Conservation (phyloP, 2,329 filamentous ascomycete species). For the Colletotrichum sp. region DNA sequence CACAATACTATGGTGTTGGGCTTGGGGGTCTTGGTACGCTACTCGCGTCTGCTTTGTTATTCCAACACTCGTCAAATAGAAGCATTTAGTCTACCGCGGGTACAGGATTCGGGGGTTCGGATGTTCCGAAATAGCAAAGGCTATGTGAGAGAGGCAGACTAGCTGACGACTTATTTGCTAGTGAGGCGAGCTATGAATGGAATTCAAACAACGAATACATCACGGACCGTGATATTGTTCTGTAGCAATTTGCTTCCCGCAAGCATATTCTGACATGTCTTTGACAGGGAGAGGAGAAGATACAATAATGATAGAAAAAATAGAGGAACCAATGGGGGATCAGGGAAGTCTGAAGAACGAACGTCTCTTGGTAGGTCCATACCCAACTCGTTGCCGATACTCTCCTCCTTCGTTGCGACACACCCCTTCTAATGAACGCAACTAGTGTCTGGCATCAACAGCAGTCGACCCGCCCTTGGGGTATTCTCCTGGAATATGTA, state of each 20-base stretch:
- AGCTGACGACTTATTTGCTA: neutral
- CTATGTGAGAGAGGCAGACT: neutral
- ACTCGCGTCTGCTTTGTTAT: neutral
- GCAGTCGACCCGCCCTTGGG: slow-evolving; percentile 40
- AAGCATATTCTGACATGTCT: neutral
- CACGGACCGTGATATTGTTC: neutral
- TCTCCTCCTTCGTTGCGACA: neutral
- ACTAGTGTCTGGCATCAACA: neutral
- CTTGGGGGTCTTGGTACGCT: slow-evolving; percentile 22
- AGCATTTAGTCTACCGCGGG: neutral
- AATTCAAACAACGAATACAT: neutral
- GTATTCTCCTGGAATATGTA: slow-evolving; percentile 74
- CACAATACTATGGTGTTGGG: slow-evolving; percentile 45
- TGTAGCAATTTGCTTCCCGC: neutral
- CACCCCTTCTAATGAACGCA: neutral
- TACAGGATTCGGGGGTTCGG: neutral
- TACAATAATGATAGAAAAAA: neutral
- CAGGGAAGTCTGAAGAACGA: neutral
- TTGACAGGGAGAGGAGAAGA: neutral
- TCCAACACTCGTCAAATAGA: neutral
- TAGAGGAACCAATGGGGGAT: neutral
- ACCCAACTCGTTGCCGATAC: neutral
- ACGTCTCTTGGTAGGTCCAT: neutral
- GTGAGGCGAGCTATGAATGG: neutral
- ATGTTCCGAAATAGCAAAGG: neutral